Evolutionary conservation across 768 basidiomycete species (phyloP), one percentile per base, ranked within the genome.

Genomic region (Thelephora ganbajun): DNA sequence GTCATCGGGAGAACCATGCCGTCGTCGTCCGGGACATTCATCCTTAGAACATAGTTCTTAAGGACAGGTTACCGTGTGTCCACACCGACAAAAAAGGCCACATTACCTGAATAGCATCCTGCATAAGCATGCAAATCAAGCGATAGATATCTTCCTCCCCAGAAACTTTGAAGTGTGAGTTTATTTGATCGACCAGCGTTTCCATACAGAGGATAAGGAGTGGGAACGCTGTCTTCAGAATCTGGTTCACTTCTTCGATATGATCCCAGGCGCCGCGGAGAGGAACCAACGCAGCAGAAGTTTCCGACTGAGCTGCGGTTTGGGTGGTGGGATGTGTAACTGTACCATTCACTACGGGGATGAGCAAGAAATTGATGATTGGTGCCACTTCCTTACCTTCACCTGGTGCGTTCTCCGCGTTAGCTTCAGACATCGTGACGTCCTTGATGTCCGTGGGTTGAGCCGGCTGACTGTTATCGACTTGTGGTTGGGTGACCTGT

Each of bases 81-180:
- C 30, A 13, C 35, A 33, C 33, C 36, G 9, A 41, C 6, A 46
- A 14, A n/a, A 44, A 26, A 20, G 4, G 7, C 39, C 1, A 9
- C 55, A 70, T 50, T 59, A 92, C 92, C 68, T 80, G 76, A 52
- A 93, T 72, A 1, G 85, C 91, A 59, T 97, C 94, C 50, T 83
- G 79, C 33, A 97, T 68, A 18, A 98, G 67, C 66, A 93, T 83
- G 53, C 82, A 84, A 41, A 92, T 77, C 56, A 89, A 78, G 14
- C 96, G 77, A 65, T 97, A 97, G 6, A 92, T 80, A 53, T 97
- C 93, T 64, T 99, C 96, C 50, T 99, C 96, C 2, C 79, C 74
- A 1, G 76, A 72, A 2, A 85, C 77, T 61, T 96, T 94, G 68
- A 97, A 94, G 45, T 91, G 77, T 50, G 80, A 76, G 18, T 79